Base-by-base conservation (phyloP, 1,284 basidiomycete species). In the Phellinidium pouzarii region DNA sequence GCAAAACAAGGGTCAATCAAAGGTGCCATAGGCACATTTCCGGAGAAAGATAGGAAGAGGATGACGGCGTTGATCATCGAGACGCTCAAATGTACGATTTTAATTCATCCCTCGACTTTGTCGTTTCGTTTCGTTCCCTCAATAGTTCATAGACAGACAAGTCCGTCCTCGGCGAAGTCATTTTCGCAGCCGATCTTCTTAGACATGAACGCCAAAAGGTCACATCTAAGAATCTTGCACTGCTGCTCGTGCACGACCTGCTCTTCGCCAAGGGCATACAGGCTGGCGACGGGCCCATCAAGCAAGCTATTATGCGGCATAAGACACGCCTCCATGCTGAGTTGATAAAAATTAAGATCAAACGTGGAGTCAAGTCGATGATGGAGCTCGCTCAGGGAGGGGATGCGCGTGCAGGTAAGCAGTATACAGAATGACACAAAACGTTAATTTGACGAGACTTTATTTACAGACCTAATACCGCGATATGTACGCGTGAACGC, bases 401-500 rank as follows among this genome's bases (percentile, higher is more conserved):
- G 48, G 82, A 88, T 64, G 67, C 73, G 53, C 69, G 80, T 62
- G 79, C 81, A 66, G 79, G 87, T 87, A 60, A 50, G 71, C 62
- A 25, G 23, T 29, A 45, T 38, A 36, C 19, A 38, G 34, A 20
- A 45, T 31, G 11, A 23, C n/a, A 29, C 12, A 27, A 3, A 6
- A 11, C 31, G 14, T 34, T 8, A 34, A 8, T 34, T 34, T 14
- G 31, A 17, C 17, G 19, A 19, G 22, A 53, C 51, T 53, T 49
- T 26, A 45, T 44, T 50, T 48, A 44, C 60, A 90, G 87, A 74
- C 9, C 71, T 69, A 43, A 88, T 91, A 56, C 90, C 89, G 55
- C 82, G 92, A 56, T 94, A 94, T 68, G 81, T 91, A 41, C 81
- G 92, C 44, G 82, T 93, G 53, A 95, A 96, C 65, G 84, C 86